Evolutionary conservation across 2,329 filamentous ascomycete genomes (phyloP), one percentile per base, ranked within the genome.

Genomic region (Colletotrichum sp.): DNA sequence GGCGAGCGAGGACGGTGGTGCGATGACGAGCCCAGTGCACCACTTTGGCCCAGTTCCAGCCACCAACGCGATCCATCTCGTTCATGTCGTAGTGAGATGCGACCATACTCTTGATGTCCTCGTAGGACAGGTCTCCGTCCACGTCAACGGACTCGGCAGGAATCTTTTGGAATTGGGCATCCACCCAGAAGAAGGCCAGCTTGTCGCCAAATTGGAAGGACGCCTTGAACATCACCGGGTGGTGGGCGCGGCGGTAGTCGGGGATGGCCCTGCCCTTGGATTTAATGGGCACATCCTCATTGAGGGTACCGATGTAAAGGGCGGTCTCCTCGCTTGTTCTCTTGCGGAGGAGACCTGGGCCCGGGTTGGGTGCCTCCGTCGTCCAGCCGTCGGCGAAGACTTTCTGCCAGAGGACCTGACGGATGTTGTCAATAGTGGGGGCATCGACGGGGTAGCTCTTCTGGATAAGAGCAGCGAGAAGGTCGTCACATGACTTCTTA

Each of bases 1-100:
- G 55, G 56, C 21, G 21, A 8, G 60, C 43, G 18, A 76, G 13
- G 12, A 8, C 15, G 66, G 60, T 43, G 26, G 67, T 55, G n/a
- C 75, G 66, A 6, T 56, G 34, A 6, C 75, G 75, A n/a, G 52
- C 61, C 75, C 75, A 76, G 43, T 75, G 15, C 28, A 64, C 36
- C 24, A 71, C 32, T 18, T 70, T 71, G 8, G 8, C 21, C 66
- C 71, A 71, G 56, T 75, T 75, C 61, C 67, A 71, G 5, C 16
- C 8, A 13, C 75, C 75, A 6, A 76, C 67, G 1, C 71, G 61
- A 4, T 74, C 74, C 24, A 58, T n/a, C 71, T 74, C 74, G 30
- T 65, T 66, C 12, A 13, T 12, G 16, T 76, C 70, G 21, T 74
- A 70, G 60, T 74, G 55, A 18, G 60, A 9, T 6, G 58, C 60